Percentiles rank a stretch among this genome's conserved stretches.
Conservation (phyloP, 345 rosid genomes). For the Murraya koenigii region DNA sequence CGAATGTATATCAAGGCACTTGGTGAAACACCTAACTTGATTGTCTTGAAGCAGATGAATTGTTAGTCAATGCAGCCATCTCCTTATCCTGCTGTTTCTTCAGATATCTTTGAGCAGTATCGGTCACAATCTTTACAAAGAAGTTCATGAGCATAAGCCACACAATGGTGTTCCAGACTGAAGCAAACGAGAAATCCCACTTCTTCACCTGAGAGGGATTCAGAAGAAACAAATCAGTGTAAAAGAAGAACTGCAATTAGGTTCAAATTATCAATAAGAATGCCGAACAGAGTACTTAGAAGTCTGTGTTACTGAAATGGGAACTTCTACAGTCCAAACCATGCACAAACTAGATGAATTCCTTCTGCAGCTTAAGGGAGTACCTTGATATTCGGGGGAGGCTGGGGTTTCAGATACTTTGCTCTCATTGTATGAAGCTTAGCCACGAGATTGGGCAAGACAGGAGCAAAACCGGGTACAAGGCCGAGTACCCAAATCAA, state of each 20-base stretch:
- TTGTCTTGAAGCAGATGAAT: constrained; percentile 19
- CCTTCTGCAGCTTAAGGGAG: not conserved
- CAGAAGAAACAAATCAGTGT: not conserved
- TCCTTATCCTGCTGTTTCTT: constrained; percentile 75
- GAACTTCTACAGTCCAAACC: not conserved
- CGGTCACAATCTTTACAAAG: constrained; percentile 69
- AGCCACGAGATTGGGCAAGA: constrained; percentile 49
- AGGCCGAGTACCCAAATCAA: constrained; percentile 74
- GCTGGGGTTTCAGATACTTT: constrained; percentile 58
- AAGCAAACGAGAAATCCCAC: constrained; percentile 79
- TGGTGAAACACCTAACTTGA: constrained; percentile 33
- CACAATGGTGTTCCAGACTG: constrained; percentile 85
- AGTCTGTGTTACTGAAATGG: not conserved
- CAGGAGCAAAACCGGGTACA: constrained; percentile 68
- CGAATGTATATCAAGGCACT: constrained; percentile 5
- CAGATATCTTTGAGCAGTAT: constrained; percentile 74
- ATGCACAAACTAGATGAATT: not conserved
- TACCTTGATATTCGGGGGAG: constrained; percentile 64
- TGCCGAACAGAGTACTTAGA: not conserved
- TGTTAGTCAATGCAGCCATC: constrained; percentile 35
- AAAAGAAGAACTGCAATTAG: not conserved
- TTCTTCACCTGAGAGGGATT: constrained; percentile 52
- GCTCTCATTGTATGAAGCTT: constrained; percentile 65
- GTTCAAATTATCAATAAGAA: not conserved
- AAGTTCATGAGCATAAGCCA: constrained; percentile 97